Conservation (phyloP, 2,329 filamentous ascomycete genomes). For the Chaetomium olivaceum region DNA sequence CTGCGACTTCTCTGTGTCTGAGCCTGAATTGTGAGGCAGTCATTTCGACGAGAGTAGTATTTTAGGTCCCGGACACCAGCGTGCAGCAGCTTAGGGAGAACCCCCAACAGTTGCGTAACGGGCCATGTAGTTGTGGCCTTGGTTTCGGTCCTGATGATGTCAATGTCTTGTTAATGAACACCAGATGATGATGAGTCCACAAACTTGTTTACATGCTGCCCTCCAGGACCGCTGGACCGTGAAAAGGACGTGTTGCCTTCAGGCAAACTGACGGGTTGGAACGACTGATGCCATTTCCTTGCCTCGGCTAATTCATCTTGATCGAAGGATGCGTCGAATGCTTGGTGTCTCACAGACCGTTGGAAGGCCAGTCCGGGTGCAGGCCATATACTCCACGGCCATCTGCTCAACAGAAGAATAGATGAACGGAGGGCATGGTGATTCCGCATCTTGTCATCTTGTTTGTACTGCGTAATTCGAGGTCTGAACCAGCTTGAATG, state of each 20-base stretch:
- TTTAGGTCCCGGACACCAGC: conserved; percentile 50
- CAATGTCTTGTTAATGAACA: conserved; percentile 1
- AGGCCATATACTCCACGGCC: background rate
- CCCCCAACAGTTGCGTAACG: conserved; percentile 47
- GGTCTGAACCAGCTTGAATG: background rate
- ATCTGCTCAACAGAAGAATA: background rate
- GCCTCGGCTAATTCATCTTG: conserved; percentile 53
- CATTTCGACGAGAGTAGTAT: conserved; percentile 54
- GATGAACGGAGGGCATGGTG: background rate
- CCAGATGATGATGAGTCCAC: conserved; percentile 27
- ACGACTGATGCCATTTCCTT: conserved; percentile 52
- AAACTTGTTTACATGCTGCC: conserved; percentile 65
- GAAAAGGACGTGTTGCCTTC: conserved; percentile 55
- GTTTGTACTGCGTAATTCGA: background rate
- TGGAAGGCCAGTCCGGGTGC: background rate
- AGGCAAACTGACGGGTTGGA: conserved; percentile 48
- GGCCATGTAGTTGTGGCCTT: conserved; percentile 59
- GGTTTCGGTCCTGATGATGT: conserved; percentile 54
- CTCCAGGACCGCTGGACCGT: conserved; percentile 61
- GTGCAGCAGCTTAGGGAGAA: conserved; percentile 52
- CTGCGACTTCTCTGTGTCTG: conserved; percentile 55
- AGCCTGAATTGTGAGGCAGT: conserved; percentile 56
- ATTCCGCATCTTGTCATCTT: conserved; percentile 3
- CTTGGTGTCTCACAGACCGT: conserved; percentile 28
- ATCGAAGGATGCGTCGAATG: conserved; percentile 49